Evolutionary conservation across 805 yeast genomes (phyloP), one percentile per base, ranked within the genome.

Genomic region (Teunomyces stri): DNA sequence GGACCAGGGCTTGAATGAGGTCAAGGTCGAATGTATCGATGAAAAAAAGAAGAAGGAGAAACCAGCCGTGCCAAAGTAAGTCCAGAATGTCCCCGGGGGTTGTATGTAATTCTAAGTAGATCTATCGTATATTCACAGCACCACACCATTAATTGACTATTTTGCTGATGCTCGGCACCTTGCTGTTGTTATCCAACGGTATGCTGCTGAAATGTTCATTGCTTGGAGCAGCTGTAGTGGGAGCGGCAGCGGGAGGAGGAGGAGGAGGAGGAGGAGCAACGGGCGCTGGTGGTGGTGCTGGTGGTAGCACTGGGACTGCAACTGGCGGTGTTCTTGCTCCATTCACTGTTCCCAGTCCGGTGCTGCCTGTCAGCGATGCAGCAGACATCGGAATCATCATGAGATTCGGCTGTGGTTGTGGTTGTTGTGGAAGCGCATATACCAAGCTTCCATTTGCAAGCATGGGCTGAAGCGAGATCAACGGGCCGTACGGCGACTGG

Each of bases 1-100:
- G 55, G 94, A 89, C 57, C 86, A 89, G 68, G 96, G 96, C 0
- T 69, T 92, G 54, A 76, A 81, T 43, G 89, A 86, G 51, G 87
- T 91, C 51, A 89, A 89, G 68, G 92, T 91, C n/a, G 97, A 90
- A 66, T 87, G 83, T 57, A 78, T 87, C 15, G 94, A 86, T 55
- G 96, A 88, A 52, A 85, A 85, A 68, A 86, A 84, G 70, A 84
- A 84, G 68, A 84, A 85, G 72, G 70, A 71, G 59, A 35, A 46
- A 5, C 34, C 45, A 9, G 44, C 46, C 20, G 20, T 18, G 20
- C 20, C 20, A 18, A 18, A 18, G 20, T 18, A 18, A 18, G 4
- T 18, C 20, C 20, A 18, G 20, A 18, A 18, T 18, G 20, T 18
- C 20, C 20, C 20, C 20, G 4, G 20, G 20, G n/a, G n/a, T n/a